Conservation (phyloP, 345 rosid genomes). For the Gossypium herbaceum region DNA sequence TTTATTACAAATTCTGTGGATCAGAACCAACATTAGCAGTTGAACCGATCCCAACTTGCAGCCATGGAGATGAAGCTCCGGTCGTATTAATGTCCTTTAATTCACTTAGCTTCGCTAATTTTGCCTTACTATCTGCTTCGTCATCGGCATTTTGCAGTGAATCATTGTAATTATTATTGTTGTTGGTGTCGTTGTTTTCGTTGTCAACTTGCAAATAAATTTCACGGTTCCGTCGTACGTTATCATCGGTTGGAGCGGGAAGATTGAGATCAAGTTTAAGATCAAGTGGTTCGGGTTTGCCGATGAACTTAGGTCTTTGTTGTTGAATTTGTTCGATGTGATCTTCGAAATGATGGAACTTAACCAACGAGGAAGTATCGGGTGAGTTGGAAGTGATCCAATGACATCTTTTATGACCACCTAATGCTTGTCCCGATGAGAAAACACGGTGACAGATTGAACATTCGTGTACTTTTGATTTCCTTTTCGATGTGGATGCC, state of each 20-base stretch:
- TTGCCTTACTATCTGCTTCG: constrained; percentile 60
- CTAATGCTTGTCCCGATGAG: constrained; percentile 91
- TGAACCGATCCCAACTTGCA: constrained; percentile 79
- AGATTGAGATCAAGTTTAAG: constrained; percentile 66
- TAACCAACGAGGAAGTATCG: constrained; percentile 42
- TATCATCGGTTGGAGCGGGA: constrained; percentile 39
- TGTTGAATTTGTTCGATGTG: constrained; percentile 52
- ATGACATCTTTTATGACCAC: constrained; percentile 96
- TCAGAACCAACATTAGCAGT: constrained; percentile 35
- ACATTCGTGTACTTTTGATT: constrained; percentile 85
- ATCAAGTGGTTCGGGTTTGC: constrained; percentile 36
- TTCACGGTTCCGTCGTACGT: constrained; percentile 13
- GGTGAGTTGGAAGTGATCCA: constrained; percentile 83
- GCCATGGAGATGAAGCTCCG: constrained; percentile 63
- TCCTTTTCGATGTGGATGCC: constrained; percentile 45
- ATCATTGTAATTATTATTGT: constrained; percentile 4
- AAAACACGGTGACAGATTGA: constrained; percentile 90
- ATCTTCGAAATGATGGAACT: constrained; percentile 51
- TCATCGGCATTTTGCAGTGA: constrained; percentile 39
- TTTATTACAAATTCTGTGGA: constrained; percentile 20
- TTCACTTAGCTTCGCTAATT: constrained; percentile 60
- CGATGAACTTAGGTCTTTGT: constrained; percentile 33
- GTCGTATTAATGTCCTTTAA: constrained; percentile 44
- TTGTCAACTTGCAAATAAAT: constrained; percentile 32
- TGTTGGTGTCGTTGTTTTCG: constrained; percentile 12